Base-by-base conservation (phyloP, 2,329 filamentous ascomycete species). In the Pseudocercospora macadamiae region DNA sequence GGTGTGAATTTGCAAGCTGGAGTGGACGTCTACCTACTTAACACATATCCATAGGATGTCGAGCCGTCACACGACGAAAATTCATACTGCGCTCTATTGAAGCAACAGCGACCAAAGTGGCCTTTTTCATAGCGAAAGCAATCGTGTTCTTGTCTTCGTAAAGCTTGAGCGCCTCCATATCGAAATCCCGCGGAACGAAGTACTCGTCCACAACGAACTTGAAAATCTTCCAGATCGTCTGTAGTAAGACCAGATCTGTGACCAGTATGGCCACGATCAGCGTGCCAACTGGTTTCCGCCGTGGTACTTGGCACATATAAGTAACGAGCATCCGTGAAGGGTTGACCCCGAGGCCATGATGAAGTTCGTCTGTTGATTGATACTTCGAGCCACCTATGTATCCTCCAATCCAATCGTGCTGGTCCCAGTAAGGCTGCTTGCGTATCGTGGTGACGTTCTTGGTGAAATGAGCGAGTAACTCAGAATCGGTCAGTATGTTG, bases 271-370 rank as follows among this genome's bases (percentile, higher is more conserved):
- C 49, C 25, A 65, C 44, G 47, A 66, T 60, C 6, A 66, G 36
- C 6, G 51, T 52, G 3, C 59, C 59, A 23, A 19, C 25, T 1
- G 63, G 53, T 23, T 65, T 64, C 8, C 48, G 55, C 18, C 58
- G 59, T 1, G 64, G 64, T 2, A 66, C 59, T 28, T 64, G 54
- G 55, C 64, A 66, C 21, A 65, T 42, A 37, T 65, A 65, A 14
- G 57, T 54, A 2, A 25, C 47, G 26, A 62, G 45, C 1, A 61
- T 6, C 4, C 34, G 51, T 2, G 63, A 64, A 3, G 63, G 57
- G 4, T 55, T 55, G 23, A 55, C 51, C 6, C 34, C 28, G 48
- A 18, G 32, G n/a, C 3, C 25, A 28, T 12, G 48, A 51, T 32
- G 28, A 18, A 12, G 8, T 1, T 21, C 48, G 10, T 6, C 28